A percentile compares a stretch with the other conserved stretches of the same genome.
These are phyloP conservation scores for Crassisporium funariophilum DNA, from an alignment of 768 basidiomycete species.

Conservation along the genomic window DNA sequence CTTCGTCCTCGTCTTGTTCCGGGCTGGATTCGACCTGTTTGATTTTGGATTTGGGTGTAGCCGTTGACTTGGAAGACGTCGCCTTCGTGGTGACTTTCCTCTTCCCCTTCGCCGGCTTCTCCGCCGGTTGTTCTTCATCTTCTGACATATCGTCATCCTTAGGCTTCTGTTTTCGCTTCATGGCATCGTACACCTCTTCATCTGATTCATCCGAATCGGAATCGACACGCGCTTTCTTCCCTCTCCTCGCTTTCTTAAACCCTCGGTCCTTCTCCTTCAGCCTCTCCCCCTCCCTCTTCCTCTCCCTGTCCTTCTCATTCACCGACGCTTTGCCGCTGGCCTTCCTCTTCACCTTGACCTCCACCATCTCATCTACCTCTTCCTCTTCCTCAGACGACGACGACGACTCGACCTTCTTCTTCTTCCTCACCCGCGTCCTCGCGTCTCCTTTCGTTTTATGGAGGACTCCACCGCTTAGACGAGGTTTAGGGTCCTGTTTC, in stretches of 20 bases:
- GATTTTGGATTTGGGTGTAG: too few relatives aligned
- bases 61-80: too few relatives aligned
- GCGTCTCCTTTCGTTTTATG: constrained; percentile 2
- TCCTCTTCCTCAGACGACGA: constrained; percentile 4
- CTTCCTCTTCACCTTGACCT: constrained; percentile 3
- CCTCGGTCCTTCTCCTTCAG: background rate
- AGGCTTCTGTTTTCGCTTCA: too few relatives aligned
- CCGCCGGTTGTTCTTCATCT: constrained; percentile 9
- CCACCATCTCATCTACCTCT: constrained; percentile 10
- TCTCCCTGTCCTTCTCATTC: constrained; percentile 1
- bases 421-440: constrained; percentile 1
- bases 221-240: constrained; percentile 19
- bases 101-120: constrained; percentile 5
- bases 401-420: constrained; percentile 5
- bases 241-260: background rate
- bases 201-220: constrained; percentile 8
- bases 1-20: too few relatives aligned
- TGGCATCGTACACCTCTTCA: constrained; percentile 19
- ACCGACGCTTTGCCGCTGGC: constrained; percentile 7
- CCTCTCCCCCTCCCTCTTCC: constrained; percentile 10
- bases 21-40: too few relatives aligned
- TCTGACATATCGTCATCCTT: constrained; percentile 7
- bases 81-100: too few relatives aligned
- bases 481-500: background rate
- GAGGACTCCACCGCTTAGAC: background rate